phyloP scores from a whole-genome alignment of 2,329 filamentous ascomycete genomes.

The Colletotrichum eremochloae region DNA sequence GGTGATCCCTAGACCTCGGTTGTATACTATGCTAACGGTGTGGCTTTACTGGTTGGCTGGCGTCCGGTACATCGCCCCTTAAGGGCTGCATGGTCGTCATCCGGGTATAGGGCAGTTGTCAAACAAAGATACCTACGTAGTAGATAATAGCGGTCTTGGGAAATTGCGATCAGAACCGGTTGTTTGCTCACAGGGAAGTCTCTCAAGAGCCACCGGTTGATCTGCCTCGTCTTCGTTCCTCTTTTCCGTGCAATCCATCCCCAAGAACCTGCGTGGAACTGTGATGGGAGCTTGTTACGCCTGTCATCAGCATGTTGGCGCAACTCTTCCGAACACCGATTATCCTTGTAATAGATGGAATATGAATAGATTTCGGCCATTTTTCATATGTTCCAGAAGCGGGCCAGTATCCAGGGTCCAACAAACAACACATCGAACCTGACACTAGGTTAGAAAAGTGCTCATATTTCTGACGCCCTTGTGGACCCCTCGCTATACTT shows the following conservation, averaged over 20 bases:
- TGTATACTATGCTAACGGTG: background rate
- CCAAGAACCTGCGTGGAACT: background rate
- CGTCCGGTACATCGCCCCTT: background rate
- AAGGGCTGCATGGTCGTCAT: slow-evolving; percentile 8
- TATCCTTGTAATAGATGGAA: background rate
- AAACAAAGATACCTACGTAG: background rate
- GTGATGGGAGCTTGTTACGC: background rate
- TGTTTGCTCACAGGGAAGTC: too few relatives aligned
- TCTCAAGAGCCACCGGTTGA: background rate
- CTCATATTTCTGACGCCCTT: slow-evolving; percentile 8
- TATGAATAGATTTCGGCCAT: background rate
- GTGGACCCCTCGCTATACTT: slow-evolving; percentile 7
- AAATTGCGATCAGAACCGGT: background rate
- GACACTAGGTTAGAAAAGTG: background rate
- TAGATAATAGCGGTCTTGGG: background rate
- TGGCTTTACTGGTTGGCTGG: background rate
- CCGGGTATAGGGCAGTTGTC: slow-evolving; percentile 24
- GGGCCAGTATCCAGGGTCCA: background rate
- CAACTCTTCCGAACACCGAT: background rate
- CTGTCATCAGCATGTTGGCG: background rate
- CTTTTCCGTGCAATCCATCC: background rate
- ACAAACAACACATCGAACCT: too few relatives aligned
- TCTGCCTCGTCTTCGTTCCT: background rate
- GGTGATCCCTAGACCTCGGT: background rate
- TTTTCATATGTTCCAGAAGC: background rate